Percentiles rank a stretch among this genome's conserved stretches.
Conservation (phyloP, 805 yeast species). For the Candida gorgasii region DNA sequence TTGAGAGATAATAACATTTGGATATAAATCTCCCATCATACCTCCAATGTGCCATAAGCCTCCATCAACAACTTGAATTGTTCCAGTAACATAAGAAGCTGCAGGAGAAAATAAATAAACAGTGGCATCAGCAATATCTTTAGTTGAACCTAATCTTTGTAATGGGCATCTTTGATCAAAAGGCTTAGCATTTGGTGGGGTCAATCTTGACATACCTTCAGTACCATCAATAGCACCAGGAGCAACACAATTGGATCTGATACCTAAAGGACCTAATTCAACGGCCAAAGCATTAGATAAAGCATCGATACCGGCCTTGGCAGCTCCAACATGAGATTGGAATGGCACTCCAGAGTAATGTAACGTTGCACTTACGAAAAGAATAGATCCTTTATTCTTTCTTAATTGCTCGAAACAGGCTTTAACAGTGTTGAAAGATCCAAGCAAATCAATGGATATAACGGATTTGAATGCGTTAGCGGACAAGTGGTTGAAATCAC, state of each 20-base stretch:
- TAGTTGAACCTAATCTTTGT: constrained; percentile 66
- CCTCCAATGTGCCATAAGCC: constrained; percentile 82
- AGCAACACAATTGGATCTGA: constrained; percentile 81
- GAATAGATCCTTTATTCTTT: constrained; percentile 64
- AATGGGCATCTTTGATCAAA: constrained; percentile 56
- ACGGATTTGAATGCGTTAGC: constrained; percentile 89
- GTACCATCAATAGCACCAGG: constrained; percentile 90
- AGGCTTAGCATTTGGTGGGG: constrained; percentile 39
- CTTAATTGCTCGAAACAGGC: constrained; percentile 70
- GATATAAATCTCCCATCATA: constrained; percentile 35
- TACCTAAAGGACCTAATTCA: constrained; percentile 88
- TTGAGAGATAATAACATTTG: constrained; percentile 28
- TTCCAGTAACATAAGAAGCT: constrained; percentile 74
- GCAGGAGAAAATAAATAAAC: constrained; percentile 84
- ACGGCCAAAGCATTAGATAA: constrained; percentile 81
- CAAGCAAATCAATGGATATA: constrained; percentile 80
- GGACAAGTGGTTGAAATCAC: constrained; percentile 76
- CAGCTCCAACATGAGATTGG: constrained; percentile 91
- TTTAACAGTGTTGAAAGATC: constrained; percentile 87
- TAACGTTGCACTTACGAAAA: constrained; percentile 86
- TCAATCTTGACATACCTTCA: constrained; percentile 76
- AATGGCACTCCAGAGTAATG: constrained; percentile 88
- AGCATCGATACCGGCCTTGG: constrained; percentile 95
- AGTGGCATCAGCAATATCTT: constrained; percentile 86
- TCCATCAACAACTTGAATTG: constrained; percentile 83